Base-by-base conservation (phyloP, 1,284 basidiomycete species). In the Albatrellus sp. region DNA sequence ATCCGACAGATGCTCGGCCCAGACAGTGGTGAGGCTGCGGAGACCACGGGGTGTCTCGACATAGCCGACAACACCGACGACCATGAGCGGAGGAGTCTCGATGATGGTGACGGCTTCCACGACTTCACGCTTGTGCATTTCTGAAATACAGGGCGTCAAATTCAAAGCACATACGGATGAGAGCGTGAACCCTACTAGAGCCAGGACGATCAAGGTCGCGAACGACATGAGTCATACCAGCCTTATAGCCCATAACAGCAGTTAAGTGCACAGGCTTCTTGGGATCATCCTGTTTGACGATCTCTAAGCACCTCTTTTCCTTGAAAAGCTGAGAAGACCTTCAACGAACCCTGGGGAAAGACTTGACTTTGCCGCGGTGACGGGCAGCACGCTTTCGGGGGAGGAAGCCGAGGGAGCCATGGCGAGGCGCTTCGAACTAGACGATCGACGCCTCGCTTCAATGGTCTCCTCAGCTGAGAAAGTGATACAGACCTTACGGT, bases 241-340 rank as follows among this genome's bases (percentile, higher is more conserved):
- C 96, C 82, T 99, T 98, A 88, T 97, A 99, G 58, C 94, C 96
- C 81, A 99, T 82, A 66, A 88, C 74, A 57, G 96, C 96, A 59
- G 96, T 99, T 68, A 99, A 79, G 73, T 99, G 96, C 52, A 97
- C 91, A 48, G 90, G 92, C 73, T 98, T 98, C 80, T 93, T 98
- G 68, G 91, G 79, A 77, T 98, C 94, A 80, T 99, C 96, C 92
- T 96, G 60, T 12, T 50, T 13, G 40, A 47, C 44, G 40, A 37
- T 49, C 51, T 24, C 24, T 24, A 7, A 24, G 24, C 36, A 7
- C 42, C 24, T 37, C 46, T 40, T n/a, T 17, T 44, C 48, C 14
- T 45, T 42, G 42, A 44, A 24, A 24, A 3, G 3, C 24, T 24
- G n/a, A n/a, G 8, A 31, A 5, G 35, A n/a, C 29, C 5, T 30